Base-by-base conservation (phyloP, 2,329 filamentous ascomycete species). In the Paradendryphiella salina region DNA sequence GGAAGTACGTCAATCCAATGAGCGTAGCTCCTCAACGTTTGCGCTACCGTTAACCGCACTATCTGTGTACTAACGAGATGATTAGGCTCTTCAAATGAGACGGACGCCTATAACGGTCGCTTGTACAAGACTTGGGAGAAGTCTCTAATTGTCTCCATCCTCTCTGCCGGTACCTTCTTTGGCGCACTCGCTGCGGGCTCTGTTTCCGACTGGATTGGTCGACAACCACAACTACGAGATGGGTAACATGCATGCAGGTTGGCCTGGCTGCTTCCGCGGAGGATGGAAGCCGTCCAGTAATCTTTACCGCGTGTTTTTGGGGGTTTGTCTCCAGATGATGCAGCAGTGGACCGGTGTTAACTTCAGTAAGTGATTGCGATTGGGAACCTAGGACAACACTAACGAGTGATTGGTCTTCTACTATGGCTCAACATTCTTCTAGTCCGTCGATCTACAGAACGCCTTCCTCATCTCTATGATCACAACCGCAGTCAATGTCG, bases 401-500 rank as follows among this genome's bases (percentile, higher is more conserved):
- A 46, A 60, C 33, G 29, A 21, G 11, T 14, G 5, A 2, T 5
- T 7, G 63, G 60, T 67, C 43, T 65, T 72, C 54, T 76, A 76
- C 65, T 79, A 75, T 78, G 90, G 88, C 29, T 91, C 89, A 28
- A 84, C 88, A 52, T 95, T 96, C 84, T 88, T 96, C 77, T 76
- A 88, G 75, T 85, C 85, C 18, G 86, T 88, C 23, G 87, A 87
- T 61, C 90, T 95, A 66, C 62, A 71, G 55, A 87, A 96, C 79
- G 80, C 83, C 35, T 96, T 96, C 82, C 74, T 95, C 64, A 91
- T 94, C 71, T 88, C 86, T 51, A 80, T 96, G 69, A 82, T 96
- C 77, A 93, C 90, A 73, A 94, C 88, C 57, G 82, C 94, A 46
- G 89, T 96, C 79, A 96, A 96, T 77, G 89, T 94, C 56, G 81